These are phyloP conservation scores for Martiniozyma asiatica DNA, from an alignment of 1,139 yeast genomes.

Conservation along the genomic window DNA sequence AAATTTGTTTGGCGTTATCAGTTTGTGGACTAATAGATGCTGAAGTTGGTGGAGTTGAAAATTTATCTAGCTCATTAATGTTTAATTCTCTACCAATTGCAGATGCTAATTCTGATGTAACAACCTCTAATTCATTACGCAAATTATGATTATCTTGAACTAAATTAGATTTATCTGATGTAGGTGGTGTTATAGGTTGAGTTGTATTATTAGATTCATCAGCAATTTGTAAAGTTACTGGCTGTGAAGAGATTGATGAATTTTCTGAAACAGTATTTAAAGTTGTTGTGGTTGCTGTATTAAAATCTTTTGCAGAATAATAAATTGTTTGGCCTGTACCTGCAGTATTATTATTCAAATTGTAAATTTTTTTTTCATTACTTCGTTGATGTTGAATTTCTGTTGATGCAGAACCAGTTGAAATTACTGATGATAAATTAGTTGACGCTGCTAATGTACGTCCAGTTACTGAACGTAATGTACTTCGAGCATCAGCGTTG, in stretches of 20 bases:
- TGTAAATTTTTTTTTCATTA: constrained; percentile 6
- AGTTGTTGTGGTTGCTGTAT: too few species aligned
- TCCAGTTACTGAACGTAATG: too few species aligned
- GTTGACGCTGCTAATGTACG: too few species aligned
- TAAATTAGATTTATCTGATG: constrained; percentile 48
- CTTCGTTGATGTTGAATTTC: constrained; percentile 1
- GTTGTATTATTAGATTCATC: too few species aligned
- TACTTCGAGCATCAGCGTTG: too few species aligned
- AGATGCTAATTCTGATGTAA: constrained; percentile 60
- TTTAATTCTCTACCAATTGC: constrained; percentile 59
- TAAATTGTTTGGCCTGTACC: constrained; percentile 9
- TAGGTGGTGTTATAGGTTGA: constrained; percentile 5
- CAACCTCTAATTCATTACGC: constrained; percentile 51
- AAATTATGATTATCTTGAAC: constrained; percentile 48
- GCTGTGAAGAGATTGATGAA: too few species aligned
- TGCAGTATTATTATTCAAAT: constrained; percentile 8
- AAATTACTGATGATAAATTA: constrained; percentile 2
- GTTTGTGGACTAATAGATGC: too few species aligned
- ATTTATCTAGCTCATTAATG: constrained; percentile 24
- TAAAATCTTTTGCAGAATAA: constrained; percentile 11
- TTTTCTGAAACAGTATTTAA: too few species aligned
- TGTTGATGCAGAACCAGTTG: background rate
- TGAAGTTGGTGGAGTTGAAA: too few species aligned
- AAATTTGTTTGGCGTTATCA: constrained; percentile 35
- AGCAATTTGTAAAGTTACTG: too few species aligned